Evolutionary conservation across 2,329 filamentous ascomycete species (phyloP).

Genomic region (Botryotinia calthae): DNA sequence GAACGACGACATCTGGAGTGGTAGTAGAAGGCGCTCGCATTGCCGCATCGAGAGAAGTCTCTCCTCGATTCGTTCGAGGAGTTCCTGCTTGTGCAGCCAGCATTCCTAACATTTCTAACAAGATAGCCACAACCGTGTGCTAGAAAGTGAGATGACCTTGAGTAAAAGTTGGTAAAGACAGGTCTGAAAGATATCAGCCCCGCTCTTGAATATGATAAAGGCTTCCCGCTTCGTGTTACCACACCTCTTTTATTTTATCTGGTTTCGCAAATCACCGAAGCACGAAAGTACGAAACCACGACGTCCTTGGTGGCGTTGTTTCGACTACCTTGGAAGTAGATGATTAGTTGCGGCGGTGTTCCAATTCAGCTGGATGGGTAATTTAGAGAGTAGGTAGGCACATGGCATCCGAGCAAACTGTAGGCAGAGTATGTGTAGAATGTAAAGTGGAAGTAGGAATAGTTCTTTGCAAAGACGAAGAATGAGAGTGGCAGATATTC

Average conservation of each 20-base stretch:
- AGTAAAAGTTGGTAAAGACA: not conserved
- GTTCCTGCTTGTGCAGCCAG: conserved; percentile 5
- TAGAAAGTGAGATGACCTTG: not conserved
- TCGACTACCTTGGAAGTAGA: conserved; percentile 1
- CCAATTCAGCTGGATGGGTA: conserved; percentile 12
- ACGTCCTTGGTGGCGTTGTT: conserved; percentile 12
- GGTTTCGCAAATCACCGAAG: not conserved
- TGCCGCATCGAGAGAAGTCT: conserved; percentile 41
- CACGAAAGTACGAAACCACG: not conserved
- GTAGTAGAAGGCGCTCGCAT: conserved; percentile 44
- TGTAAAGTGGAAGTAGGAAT: not conserved
- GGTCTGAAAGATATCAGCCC: conserved; percentile 19
- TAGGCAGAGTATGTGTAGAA: not conserved
- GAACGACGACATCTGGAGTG: conserved; percentile 42
- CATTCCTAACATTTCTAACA: not conserved
- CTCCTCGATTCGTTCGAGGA: conserved; percentile 12
- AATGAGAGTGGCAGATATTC: not conserved
- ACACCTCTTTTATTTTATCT: conserved; percentile 15
- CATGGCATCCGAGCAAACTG: not conserved
- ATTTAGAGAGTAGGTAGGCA: not conserved
- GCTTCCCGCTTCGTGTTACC: conserved; percentile 18
- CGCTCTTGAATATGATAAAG: conserved; percentile 11
- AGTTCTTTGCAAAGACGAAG: not conserved
- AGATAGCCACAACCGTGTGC: not conserved
- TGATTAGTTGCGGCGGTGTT: conserved; percentile 10